Evolutionary conservation across 768 basidiomycete species (phyloP), one percentile per base, ranked within the genome.

Genomic region (Cystobasidiopsis lactophilus): DNA sequence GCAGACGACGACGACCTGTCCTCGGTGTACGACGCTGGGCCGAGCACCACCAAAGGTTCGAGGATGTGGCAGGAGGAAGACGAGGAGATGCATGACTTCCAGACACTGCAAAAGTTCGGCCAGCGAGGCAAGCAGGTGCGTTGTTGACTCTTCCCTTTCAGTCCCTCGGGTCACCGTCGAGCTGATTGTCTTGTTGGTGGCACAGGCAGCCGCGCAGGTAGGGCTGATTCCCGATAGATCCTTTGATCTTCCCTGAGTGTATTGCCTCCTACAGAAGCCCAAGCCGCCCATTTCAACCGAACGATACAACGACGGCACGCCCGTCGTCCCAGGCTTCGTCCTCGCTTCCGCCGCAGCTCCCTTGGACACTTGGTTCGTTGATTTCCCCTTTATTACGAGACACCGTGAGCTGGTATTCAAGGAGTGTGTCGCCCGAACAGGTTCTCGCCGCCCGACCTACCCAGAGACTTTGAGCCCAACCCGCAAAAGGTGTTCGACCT

Each of bases 1-100:
- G 88, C 85, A 2, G 89, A 95, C 46, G 85, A 89, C 44, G 88
- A 95, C 63, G 88, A 88, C 62, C 89, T 88, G 46, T 50, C 10
- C 60, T 35, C 33, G 33, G 45, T 47, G 14, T 47, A 47, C 30
- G 45, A 47, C 30, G 58, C 1, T 52, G 65, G 16, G 68, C 71
- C 55, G 73, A 68, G 53, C n/a, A 53, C 27, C 48, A 52, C 46
- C 70, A n/a, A n/a, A n/a, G 74, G 37, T 70, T 75, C 40, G 80
- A 80, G 5, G 82, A 79, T 60, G 81, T 40, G 55, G 13, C 54
- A 86, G 58, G 68, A 69, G 29, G 66, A 66, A 18, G 78, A 79
- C 16, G 72, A 69, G 1, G 79, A 80, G 33, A 16, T 16, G 16
- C 9, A 7, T 7, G 33, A 35, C 16, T 35, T n/a, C n/a, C n/a